Base-by-base conservation (phyloP, 495 filamentous ascomycete genomes). In the Terfezia claveryi region DNA sequence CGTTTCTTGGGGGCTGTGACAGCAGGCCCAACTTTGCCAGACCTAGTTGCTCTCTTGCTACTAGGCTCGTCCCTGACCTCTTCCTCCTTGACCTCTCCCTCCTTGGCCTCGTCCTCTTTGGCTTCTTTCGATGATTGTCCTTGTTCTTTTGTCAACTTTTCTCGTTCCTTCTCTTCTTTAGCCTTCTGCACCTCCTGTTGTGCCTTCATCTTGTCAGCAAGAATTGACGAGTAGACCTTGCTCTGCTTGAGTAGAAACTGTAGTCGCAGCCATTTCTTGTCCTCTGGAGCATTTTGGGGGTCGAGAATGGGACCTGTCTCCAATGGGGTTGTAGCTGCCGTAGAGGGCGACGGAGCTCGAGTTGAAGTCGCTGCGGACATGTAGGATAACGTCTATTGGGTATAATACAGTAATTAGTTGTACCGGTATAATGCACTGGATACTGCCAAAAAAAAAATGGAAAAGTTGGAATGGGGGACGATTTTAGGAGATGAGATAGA, bases 201-300 rank as follows among this genome's bases (percentile, higher is more conserved):
- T 27, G 60, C 56, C 44, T 56, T 38, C 56, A 66, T 50, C 41
- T 63, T 62, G 38, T 66, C 63, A n/a, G 55, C 54, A 23, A 66
- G 57, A 32, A 66, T 59, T 10, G 54, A 57, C 14, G 63, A 60
- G 44, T 65, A 65, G 36, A 66, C 53, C 10, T 58, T 58, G 16
- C 55, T 58, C 41, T 65, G 63, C 44, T 65, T 61, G 12, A 66
- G 65, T 23, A 66, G 41, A 38, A 59, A 65, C 36, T 62, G 54
- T 23, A 65, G 63, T 38, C 62, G 61, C 41, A 46, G 41, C 41
- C 41, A 46, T 14, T 46, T 61, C 50, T 59, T 61, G 36, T 62
- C 59, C 23, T 58, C 51, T 27, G 60, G 60, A 50, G 58, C 60
- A 8, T 57, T 60, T 10, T 56, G 51, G 36, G 54, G 41, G 17